phyloP scores from a whole-genome alignment of 768 basidiomycete genomes.

The Hydnum rufescens region DNA sequence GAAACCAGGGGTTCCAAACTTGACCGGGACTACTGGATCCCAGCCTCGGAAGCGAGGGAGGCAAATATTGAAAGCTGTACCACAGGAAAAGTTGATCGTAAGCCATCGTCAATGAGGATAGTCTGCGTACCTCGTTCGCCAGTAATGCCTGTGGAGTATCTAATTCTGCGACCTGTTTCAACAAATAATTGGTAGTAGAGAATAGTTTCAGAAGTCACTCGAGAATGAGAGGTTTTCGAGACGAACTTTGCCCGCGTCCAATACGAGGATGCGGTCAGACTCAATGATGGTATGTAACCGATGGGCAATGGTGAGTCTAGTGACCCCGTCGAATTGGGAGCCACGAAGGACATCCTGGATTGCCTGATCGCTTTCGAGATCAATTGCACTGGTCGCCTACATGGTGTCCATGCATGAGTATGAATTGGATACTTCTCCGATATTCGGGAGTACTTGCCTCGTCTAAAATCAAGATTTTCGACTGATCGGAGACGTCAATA shows the following conservation, averaged over 20 bases:
- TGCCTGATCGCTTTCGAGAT: conserved; percentile 72
- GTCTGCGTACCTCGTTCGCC: conserved; percentile 21
- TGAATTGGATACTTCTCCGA: too few species aligned
- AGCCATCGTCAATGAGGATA: conserved; percentile 1
- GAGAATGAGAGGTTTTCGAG: neutral
- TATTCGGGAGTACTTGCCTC: conserved; percentile 32
- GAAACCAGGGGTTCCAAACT: too few species aligned
- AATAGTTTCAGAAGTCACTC: neutral
- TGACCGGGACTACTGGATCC: too few species aligned
- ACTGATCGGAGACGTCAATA: conserved; percentile 21
- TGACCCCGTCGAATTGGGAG: conserved; percentile 52
- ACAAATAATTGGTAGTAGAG: neutral
- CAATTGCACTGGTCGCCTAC: conserved; percentile 71
- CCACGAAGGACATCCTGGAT: conserved; percentile 80
- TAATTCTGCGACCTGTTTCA: conserved; percentile 46
- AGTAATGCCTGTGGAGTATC: conserved; percentile 51
- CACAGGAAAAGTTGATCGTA: too few species aligned
- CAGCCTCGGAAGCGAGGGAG: too few species aligned
- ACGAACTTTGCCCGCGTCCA: conserved; percentile 53
- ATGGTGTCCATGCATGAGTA: too few species aligned
- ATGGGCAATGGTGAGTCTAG: conserved; percentile 75
- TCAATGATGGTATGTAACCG: conserved; percentile 57
- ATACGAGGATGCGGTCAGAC: conserved; percentile 62
- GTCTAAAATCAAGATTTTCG: conserved; percentile 81
- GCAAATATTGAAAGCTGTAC: too few species aligned